Conservation (phyloP, 2,329 filamentous ascomycete genomes). For the Gaeumannomyces sp. region DNA sequence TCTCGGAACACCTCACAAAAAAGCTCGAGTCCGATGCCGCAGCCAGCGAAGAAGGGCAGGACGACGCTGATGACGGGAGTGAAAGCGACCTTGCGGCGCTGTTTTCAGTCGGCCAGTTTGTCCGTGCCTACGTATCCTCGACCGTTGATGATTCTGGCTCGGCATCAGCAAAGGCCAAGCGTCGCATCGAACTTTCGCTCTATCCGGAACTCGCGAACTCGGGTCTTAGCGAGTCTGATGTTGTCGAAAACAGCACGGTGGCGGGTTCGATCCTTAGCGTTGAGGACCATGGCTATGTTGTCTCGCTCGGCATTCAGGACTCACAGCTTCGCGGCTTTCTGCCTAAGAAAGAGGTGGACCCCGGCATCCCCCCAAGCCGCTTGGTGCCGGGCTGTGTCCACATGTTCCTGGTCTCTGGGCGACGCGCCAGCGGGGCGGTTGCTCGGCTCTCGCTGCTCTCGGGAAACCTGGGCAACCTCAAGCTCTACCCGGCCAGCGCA, state of each 20-base stretch:
- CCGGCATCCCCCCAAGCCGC: conserved; percentile 51
- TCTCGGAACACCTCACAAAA: conserved; percentile 73
- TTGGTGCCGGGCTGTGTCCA: conserved; percentile 80
- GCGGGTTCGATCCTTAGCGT: conserved; percentile 86
- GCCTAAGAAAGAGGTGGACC: conserved; percentile 72
- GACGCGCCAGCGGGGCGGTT: conserved; percentile 72
- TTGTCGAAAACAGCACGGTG: conserved; percentile 69
- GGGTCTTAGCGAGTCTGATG: conserved; percentile 63
- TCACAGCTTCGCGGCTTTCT: conserved; percentile 73
- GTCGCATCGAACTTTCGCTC: conserved; percentile 81
- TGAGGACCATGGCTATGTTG: conserved; percentile 92
- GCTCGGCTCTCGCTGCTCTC: conserved; percentile 76
- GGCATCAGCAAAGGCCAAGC: conserved; percentile 58
- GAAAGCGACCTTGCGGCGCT: conserved; percentile 68
- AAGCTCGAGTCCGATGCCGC: conserved; percentile 63
- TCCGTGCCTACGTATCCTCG: conserved; percentile 76
- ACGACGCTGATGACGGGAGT: conserved; percentile 44
- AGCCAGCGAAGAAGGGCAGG: conserved; percentile 49
- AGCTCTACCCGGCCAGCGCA: conserved; percentile 64
- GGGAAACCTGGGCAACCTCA: conserved; percentile 60
- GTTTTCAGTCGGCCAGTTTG: conserved; percentile 79
- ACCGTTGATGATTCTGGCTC: conserved; percentile 54
- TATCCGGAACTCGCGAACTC: conserved; percentile 73
- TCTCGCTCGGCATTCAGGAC: conserved; percentile 77
- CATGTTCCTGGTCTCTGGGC: conserved; percentile 72